Evolutionary conservation across 139 green algal genomes (phyloP).

Genomic region (Gonium pectorale): DNA sequence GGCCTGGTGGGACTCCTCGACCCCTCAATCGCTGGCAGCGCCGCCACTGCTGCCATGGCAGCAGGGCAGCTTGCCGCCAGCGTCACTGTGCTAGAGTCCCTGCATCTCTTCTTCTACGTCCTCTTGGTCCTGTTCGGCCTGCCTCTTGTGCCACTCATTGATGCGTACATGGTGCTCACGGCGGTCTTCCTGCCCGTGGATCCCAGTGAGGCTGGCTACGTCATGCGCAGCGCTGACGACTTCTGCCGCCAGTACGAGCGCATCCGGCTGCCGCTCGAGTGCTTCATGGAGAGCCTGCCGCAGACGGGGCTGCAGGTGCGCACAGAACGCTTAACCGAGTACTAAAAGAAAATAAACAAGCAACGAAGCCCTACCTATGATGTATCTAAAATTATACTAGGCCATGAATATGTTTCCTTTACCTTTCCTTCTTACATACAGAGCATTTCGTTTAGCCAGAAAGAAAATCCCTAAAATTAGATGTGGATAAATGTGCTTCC

Average conservation of each 20-base stretch:
- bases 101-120: slow-evolving; percentile 1
- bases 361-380: too few relatives aligned
- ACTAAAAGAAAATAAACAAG: too few relatives aligned
- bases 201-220: not conserved
- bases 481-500: too few relatives aligned
- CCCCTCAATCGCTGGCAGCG: not conserved
- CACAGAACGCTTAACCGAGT: not conserved
- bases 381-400: too few relatives aligned
- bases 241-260: slow-evolving; percentile 17
- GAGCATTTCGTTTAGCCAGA: too few relatives aligned
- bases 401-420: too few relatives aligned
- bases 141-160: not conserved
- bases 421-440: too few relatives aligned
- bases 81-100: not conserved
- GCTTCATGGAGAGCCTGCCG: slow-evolving; percentile 14
- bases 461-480: too few relatives aligned
- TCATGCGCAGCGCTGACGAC: not conserved
- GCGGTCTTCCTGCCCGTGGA: not conserved
- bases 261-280: slow-evolving; percentile 3
- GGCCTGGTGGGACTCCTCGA: too few relatives aligned
- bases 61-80: not conserved
- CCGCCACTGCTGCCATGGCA: not conserved
- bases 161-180: slow-evolving; percentile 1
- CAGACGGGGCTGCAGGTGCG: not conserved
- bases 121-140: not conserved